Evolutionary conservation across 2,329 filamentous ascomycete species (phyloP).

Genomic region (Cladosporium sphaerospermum): DNA sequence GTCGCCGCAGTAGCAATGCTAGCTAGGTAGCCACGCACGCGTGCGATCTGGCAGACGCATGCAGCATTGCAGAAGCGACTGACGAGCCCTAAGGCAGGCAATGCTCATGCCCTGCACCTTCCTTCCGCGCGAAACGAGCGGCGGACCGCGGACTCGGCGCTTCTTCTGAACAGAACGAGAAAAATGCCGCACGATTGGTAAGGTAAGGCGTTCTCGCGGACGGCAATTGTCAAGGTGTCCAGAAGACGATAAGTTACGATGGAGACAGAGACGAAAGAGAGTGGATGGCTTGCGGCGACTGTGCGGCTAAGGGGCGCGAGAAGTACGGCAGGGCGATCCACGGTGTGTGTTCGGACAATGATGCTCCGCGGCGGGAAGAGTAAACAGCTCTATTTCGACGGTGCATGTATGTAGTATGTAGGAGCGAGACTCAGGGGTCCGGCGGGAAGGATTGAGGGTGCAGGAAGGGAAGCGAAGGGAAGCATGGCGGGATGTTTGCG

Average conservation of each 20-base stretch:
- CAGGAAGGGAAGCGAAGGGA: neutral
- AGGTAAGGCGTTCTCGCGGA: neutral
- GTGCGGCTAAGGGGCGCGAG: neutral
- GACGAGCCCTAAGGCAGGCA: too few species aligned
- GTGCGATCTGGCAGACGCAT: too few species aligned
- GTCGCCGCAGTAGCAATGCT: too few species aligned
- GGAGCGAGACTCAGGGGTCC: neutral
- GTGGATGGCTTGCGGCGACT: too few species aligned
- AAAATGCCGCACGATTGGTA: neutral
- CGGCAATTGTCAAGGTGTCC: too few species aligned
- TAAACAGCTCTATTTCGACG: neutral
- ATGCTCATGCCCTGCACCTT: too few species aligned
- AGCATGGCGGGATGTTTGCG: neutral
- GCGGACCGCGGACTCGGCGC: neutral
- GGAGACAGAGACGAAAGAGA: too few species aligned
- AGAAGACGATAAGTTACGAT: neutral
- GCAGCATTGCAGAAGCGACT: too few species aligned
- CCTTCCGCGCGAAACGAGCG: neutral
- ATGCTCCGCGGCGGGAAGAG: neutral
- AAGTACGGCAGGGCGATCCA: neutral
- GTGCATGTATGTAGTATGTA: neutral
- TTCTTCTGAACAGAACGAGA: neutral
- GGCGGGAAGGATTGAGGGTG: neutral
- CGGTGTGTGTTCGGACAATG: neutral
- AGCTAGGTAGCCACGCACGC: too few species aligned